phyloP scores from a whole-genome alignment of 495 filamentous ascomycete genomes.

The Neurospora sp. region DNA sequence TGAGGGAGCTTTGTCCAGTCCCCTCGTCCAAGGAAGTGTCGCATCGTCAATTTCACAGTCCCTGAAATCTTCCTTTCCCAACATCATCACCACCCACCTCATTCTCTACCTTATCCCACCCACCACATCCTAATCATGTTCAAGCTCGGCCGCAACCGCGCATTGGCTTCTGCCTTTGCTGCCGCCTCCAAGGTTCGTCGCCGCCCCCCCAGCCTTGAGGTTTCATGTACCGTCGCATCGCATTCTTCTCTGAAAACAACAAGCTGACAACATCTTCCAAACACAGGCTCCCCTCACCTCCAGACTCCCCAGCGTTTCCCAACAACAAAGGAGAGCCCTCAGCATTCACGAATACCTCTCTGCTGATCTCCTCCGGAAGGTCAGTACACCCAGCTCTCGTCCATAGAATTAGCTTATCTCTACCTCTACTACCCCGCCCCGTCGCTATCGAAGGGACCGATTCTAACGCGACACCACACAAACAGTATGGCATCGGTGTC shows the following conservation, averaged over 20 bases:
- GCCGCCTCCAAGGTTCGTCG: slow-evolving; percentile 32
- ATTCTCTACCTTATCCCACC: slow-evolving; percentile 1
- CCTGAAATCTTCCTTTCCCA: background rate
- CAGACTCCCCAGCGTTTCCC: slow-evolving; percentile 34
- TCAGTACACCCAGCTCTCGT: slow-evolving; percentile 25
- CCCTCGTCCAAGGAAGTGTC: background rate
- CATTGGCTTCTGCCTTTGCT: slow-evolving; percentile 38
- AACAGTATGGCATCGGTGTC: slow-evolving; percentile 85
- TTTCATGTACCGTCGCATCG: background rate
- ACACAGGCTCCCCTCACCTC: slow-evolving; percentile 27
- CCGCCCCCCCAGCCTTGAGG: background rate
- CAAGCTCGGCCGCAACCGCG: slow-evolving; percentile 37
- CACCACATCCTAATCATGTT: slow-evolving; percentile 29
- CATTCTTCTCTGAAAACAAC: background rate
- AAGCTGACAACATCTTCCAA: slow-evolving; percentile 3
- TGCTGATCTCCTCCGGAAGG: slow-evolving; percentile 74
- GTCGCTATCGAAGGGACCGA: background rate
- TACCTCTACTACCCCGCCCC: slow-evolving; percentile 4
- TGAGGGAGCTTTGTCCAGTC: background rate
- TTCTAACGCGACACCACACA: slow-evolving; percentile 5
- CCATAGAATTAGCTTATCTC: background rate
- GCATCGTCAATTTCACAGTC: background rate
- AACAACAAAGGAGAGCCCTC: slow-evolving; percentile 69
- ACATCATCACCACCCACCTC: background rate
- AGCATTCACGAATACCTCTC: slow-evolving; percentile 98